phyloP scores from a whole-genome alignment of 805 yeast species.

The Barnettozyma pratensis region DNA sequence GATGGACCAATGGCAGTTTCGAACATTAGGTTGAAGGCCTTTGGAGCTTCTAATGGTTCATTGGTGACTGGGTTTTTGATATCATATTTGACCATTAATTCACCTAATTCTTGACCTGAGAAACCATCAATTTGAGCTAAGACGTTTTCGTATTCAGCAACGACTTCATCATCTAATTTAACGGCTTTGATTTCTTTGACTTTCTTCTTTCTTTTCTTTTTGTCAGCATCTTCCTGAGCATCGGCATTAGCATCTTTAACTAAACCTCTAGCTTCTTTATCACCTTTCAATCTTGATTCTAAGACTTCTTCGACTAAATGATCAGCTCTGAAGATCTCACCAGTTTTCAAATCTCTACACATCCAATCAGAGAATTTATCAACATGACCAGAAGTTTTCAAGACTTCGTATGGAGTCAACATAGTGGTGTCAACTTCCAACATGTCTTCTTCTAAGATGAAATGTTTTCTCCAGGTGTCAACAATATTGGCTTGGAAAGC shows the following conservation, averaged over 20 bases:
- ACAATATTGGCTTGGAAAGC: constrained; percentile 94
- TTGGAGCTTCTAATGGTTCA: constrained; percentile 82
- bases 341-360: constrained; percentile 93
- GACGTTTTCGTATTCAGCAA: constrained; percentile 75
- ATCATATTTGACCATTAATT: constrained; percentile 72
- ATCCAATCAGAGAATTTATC: constrained; percentile 99
- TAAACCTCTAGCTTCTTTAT: constrained; percentile 91
- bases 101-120: constrained; percentile 90
- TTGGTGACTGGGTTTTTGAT: constrained; percentile 92
- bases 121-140: constrained; percentile 94
- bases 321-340: constrained; percentile 98
- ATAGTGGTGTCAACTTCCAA: constrained; percentile 97
- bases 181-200: constrained; percentile 91
- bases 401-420: constrained; percentile 95
- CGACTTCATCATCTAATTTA: constrained; percentile 77
- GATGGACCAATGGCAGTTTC: constrained; percentile 99
- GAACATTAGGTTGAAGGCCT: constrained; percentile 96
- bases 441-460: constrained; percentile 97
- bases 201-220: constrained; percentile 91
- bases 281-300: constrained; percentile 95
- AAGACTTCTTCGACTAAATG: constrained; percentile 97
- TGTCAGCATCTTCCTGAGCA: constrained; percentile 68
- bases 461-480: constrained; percentile 97
- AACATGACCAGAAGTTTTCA: constrained; percentile 98
- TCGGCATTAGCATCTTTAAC: constrained; percentile 46